These are phyloP conservation scores for Mortierella sp. DNA, from an alignment of 371 early-diverging fungal genomes.

Conservation along the genomic window DNA sequence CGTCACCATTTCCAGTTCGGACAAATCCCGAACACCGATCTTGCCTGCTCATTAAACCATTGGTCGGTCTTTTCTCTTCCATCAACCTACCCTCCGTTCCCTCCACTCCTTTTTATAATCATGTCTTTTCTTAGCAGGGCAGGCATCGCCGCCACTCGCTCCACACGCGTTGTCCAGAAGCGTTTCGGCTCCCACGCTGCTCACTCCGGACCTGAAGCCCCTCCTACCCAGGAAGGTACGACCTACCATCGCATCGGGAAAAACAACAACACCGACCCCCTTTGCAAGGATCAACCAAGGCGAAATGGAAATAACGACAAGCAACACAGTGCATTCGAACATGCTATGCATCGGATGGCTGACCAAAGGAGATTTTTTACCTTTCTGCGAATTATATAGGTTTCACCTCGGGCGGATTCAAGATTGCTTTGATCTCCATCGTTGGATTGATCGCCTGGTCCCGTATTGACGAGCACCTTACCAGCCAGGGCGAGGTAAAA, in stretches of 20 bases:
- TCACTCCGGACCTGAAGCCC: conserved; percentile 53
- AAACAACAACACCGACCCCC: no score
- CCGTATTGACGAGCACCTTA: conserved; percentile 56
- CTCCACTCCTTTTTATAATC: conserved; percentile 9
- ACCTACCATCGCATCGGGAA: neutral
- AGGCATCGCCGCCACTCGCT: conserved; percentile 49
- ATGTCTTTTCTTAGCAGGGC: conserved; percentile 51
- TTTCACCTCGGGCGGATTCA: conserved; percentile 54
- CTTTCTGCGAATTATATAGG: conserved; percentile 21
- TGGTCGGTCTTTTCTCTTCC: neutral
- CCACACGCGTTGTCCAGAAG: conserved; percentile 55
- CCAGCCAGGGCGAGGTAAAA: conserved; percentile 56
- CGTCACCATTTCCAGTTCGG: neutral
- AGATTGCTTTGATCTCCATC: conserved; percentile 39
- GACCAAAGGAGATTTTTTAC: neutral
- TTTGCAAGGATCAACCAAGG: no score
- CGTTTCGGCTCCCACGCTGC: conserved; percentile 54
- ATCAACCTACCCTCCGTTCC: neutral
- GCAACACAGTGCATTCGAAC: neutral
- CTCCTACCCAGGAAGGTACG: conserved; percentile 54
- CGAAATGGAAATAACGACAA: no score
- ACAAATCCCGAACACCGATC: neutral
- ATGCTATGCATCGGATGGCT: neutral
- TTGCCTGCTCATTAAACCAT: neutral
- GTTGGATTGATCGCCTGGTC: conserved; percentile 55